Base-by-base conservation (phyloP, 2,329 filamentous ascomycete species). In the Incumbomyces delicatus region DNA sequence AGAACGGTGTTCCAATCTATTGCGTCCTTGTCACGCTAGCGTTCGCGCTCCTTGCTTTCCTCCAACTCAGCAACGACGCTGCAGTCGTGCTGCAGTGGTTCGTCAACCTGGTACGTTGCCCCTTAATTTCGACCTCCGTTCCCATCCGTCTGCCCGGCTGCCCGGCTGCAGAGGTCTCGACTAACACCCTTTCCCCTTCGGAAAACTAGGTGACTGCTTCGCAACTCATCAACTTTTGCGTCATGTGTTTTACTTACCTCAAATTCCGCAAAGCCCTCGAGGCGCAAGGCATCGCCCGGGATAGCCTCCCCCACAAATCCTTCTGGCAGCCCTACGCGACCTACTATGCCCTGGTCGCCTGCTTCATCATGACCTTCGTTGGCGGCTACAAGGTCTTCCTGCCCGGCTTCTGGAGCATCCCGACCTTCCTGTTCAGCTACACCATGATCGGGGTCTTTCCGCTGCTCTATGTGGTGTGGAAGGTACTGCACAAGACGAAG, bases 321-420 rank as follows among this genome's bases (percentile, higher is more conserved):
- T 73, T 72, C 51, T 72, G 77, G 36, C 84, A 88, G 67, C 86
- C 86, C 2, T 89, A 80, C 56, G 73, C 77, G 0, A 83, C 85
- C 1, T 89, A 76, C 59, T 78, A 81, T 41, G 80, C 78, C 0
- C 65, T 87, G 5, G 60, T 68, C 0, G 78, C 75, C 20, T 84
- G 80, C 1, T 75, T 77, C 41, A 62, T 84, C 52, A 88, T 90
- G 80, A 76, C 80, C 0, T 79, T 89, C 55, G 78, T 88, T 1
- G 78, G 82, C 7, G 85, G 85, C 0, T 90, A 88, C 52, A 75
- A 80, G 0, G 83, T 89, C 1, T 92, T 90, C 57, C 61, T 89
- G 38, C 80, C 82, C 0, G 72, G 71, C 2, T 72, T 74, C 3
- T 90, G 83, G 85, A 73, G 78, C 49, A 60, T 83, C 0, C 74